These are phyloP conservation scores for Debaryomyces singareniensis DNA, from an alignment of 1,139 yeast species.

Conservation along the genomic window DNA sequence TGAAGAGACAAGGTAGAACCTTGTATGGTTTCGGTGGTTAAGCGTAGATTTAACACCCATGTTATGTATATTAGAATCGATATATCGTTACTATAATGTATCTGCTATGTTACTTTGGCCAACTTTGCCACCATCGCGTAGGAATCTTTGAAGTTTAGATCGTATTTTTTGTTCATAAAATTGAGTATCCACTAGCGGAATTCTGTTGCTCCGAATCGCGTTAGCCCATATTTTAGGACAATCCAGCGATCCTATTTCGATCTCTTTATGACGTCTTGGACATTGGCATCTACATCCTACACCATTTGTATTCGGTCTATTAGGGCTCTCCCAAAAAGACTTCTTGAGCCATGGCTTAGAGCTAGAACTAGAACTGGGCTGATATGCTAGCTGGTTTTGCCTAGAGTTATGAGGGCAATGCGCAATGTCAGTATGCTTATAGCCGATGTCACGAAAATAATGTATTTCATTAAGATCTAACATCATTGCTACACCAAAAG, in stretches of 20 bases:
- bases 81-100: constrained; percentile 4
- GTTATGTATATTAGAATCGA: constrained; percentile 27
- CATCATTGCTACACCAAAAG: constrained; percentile 73
- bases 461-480: constrained; percentile 65
- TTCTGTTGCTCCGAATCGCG: too few species aligned
- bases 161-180: too few species aligned
- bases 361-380: constrained; percentile 14
- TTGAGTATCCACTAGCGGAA: too few species aligned
- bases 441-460: constrained; percentile 87
- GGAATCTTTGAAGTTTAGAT: too few species aligned
- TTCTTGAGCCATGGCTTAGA: constrained; percentile 17
- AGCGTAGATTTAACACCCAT: constrained; percentile 11
- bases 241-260: too few species aligned
- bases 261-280: constrained; percentile 31
- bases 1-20: constrained; percentile 99
- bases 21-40: constrained; percentile 99
- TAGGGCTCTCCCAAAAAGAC: constrained; percentile 37
- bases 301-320: constrained; percentile 54
- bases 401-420: constrained; percentile 77
- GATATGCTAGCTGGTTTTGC: constrained; percentile 41
- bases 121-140: too few species aligned
- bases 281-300: constrained; percentile 86
- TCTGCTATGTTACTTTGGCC: too few species aligned
- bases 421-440: constrained; percentile 66
- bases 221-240: too few species aligned